A percentile compares a stretch with the other conserved stretches of the same genome.
Conservation (phyloP, 2,329 filamentous ascomycete genomes). For the Pestalotiopsis fici region DNA sequence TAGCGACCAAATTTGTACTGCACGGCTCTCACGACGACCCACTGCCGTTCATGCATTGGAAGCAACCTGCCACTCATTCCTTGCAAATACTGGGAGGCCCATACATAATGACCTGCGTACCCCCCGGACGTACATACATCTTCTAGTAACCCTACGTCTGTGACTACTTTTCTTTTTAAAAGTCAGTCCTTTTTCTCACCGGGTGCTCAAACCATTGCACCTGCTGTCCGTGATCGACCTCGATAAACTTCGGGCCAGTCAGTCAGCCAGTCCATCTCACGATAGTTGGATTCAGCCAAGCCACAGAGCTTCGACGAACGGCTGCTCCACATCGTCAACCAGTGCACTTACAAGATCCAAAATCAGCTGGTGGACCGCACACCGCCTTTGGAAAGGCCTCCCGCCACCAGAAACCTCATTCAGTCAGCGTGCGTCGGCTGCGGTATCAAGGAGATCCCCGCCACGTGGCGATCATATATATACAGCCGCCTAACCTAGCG, state of each 20-base stretch:
- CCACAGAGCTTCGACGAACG: not conserved
- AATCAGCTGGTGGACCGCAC: constrained; percentile 22
- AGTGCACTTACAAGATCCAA: constrained; percentile 18
- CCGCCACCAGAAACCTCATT: constrained; percentile 4
- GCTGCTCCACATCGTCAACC: constrained; percentile 28
- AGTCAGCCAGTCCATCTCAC: not conserved
- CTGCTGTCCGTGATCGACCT: not conserved
- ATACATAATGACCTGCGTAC: constrained; percentile 2
- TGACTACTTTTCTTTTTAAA: not conserved
- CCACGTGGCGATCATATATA: constrained; percentile 27
- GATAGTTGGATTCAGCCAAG: not conserved
- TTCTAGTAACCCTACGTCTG: not conserved
- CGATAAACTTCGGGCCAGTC: not conserved
- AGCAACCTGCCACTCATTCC: constrained; percentile 12
- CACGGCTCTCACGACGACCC: constrained; percentile 9
- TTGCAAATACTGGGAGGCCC: constrained; percentile 6
- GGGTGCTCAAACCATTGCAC: not conserved
- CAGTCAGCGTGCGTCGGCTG: not conserved
- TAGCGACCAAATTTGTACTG: not conserved
- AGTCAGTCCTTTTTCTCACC: not conserved
- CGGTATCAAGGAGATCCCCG: constrained; percentile 18
- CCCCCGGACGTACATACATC: constrained; percentile 6
- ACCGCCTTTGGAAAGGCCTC: constrained; percentile 24
- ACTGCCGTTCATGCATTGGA: constrained; percentile 15
- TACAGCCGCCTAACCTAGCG: constrained; percentile 14